phyloP scores from a whole-genome alignment of 306 rosid genomes.

The Citrullus amarus region DNA sequence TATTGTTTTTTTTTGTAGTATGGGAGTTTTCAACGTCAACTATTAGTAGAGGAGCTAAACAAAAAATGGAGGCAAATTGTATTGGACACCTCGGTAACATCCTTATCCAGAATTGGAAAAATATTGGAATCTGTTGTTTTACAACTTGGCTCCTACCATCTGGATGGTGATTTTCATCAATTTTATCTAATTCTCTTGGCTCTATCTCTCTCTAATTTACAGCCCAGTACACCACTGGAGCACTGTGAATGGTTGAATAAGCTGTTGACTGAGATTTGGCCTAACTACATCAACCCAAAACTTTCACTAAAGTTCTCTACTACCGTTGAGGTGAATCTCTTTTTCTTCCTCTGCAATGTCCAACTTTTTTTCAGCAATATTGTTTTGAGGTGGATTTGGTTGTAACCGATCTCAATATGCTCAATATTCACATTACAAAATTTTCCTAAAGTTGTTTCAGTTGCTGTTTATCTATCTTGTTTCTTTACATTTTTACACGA shows the following conservation, averaged over 20 bases:
- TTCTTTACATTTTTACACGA: not conserved
- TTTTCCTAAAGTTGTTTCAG: not conserved
- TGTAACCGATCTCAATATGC: not conserved
- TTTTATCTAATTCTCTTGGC: not conserved
- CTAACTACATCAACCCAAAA: conserved; percentile 47
- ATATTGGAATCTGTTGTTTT: not conserved
- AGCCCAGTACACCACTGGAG: conserved; percentile 86
- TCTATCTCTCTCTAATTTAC: conserved; percentile 9
- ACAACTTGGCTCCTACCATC: not conserved
- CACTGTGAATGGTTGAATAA: conserved; percentile 92
- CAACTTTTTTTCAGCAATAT: not conserved
- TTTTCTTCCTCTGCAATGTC: conserved; percentile 8
- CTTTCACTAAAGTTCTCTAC: conserved; percentile 56
- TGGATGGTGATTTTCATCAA: not conserved
- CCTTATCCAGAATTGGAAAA: not conserved
- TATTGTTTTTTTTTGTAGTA: conserved; percentile 41
- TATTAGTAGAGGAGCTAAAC: conserved; percentile 74
- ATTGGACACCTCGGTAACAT: conserved; percentile 50
- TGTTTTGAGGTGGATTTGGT: not conserved
- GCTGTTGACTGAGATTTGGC: conserved; percentile 73
- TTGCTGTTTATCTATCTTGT: not conserved
- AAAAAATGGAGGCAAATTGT: conserved; percentile 73
- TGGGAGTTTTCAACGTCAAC: conserved; percentile 63
- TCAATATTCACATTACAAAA: not conserved
- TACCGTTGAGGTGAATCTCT: conserved; percentile 61